Conservation (phyloP, 805 yeast species). For the Ogataea glucozyma region DNA sequence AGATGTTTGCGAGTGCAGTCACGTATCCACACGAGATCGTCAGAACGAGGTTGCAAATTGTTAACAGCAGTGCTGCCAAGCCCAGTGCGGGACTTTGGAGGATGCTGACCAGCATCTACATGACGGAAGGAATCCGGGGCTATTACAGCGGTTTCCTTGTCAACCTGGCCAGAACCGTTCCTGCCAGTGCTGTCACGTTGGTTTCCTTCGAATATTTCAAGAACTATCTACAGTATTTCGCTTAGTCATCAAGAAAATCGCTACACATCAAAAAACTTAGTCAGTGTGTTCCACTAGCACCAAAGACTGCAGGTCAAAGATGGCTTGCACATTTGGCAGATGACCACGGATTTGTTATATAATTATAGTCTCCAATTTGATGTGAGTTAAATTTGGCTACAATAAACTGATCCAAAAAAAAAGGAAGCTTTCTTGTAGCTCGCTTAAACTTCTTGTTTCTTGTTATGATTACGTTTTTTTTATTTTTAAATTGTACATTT, state of each 20-base stretch:
- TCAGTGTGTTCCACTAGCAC: too few species aligned
- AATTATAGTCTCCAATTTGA: too few species aligned
- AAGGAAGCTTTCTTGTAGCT: too few species aligned
- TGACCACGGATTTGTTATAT: too few species aligned
- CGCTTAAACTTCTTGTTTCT: too few species aligned
- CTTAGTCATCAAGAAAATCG: slow-evolving; percentile 7
- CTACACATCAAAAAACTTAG: too few species aligned
- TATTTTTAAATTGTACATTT: background rate
- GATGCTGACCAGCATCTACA: slow-evolving; percentile 44
- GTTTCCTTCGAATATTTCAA: slow-evolving; percentile 86
- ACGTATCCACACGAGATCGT: slow-evolving; percentile 96
- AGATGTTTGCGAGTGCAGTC: slow-evolving; percentile 82
- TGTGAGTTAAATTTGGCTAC: too few species aligned
- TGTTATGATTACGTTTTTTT: too few species aligned
- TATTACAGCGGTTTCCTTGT: slow-evolving; percentile 89
- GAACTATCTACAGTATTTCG: slow-evolving; percentile 42
- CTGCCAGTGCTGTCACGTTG: slow-evolving; percentile 93
- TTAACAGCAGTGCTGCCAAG: slow-evolving; percentile 32
- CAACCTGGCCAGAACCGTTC: slow-evolving; percentile 86
- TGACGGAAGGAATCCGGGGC: slow-evolving; percentile 74
- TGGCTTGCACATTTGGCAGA: too few species aligned
- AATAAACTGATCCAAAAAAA: too few species aligned
- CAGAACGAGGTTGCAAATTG: slow-evolving; percentile 84
- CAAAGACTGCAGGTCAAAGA: too few species aligned
- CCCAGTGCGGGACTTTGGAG: slow-evolving; percentile 24